Base-by-base conservation (phyloP, 2,329 filamentous ascomycete species). In the Phoma sp. region DNA sequence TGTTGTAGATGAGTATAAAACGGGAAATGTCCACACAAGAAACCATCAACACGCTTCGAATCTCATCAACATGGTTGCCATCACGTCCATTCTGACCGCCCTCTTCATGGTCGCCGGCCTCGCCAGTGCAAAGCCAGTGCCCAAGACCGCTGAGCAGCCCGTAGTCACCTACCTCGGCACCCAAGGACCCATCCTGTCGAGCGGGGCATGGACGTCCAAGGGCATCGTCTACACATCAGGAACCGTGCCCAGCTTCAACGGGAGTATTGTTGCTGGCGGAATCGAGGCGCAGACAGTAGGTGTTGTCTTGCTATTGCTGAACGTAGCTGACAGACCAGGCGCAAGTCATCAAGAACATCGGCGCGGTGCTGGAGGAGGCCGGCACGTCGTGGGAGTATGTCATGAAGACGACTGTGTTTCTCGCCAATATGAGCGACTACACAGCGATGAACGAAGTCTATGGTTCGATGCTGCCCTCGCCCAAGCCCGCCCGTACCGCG, bases 341-440 rank as follows among this genome's bases (percentile, higher is more conserved):
- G 1, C 70, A 72, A 64, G 69, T 73, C 38, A 67, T 73, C 55
- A 71, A 70, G 48, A 72, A 72, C 53, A 72, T 73, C 21, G 69
- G 57, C 1, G 63, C 55, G 0, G 61, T 71, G 7, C 64, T 73
- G 9, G 65, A 65, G 40, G 70, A 72, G 45, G 70, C 69, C 7
- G 70, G 70, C 3, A 72, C 70, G 9, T 71, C 68, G 6, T 72
- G 66, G 68, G 67, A 70, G 32, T 71, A 72, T 21, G 69, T 72
- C n/a, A 57, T 73, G 57, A 72, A 73, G 45, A 71, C 65, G 5
- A 73, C 69, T 2, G 68, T 73, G 2, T 72, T 67, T 49, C 64
- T 73, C 6, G 67, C 70, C 24, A 65, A 68, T 36, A 72, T 73
- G 68, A 62, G 58, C 35, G 70, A 73, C 44, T 72, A 71, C 55